Base-by-base conservation (phyloP, 2,329 filamentous ascomycete genomes). In the Trichoderma semiorbis region DNA sequence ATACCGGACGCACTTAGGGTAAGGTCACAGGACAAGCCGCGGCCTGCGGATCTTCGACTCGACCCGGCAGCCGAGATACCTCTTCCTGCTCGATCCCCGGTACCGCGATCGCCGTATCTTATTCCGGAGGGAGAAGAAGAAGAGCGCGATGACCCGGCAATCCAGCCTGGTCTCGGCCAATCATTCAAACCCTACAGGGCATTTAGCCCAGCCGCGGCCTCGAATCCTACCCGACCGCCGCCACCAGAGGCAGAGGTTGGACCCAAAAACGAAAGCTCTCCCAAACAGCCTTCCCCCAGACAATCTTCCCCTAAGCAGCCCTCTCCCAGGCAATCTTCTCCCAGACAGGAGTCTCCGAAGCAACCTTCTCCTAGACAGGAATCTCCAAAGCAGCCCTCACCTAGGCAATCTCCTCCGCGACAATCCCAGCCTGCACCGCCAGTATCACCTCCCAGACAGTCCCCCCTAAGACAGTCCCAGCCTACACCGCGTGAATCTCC, bases 1-100 rank as follows among this genome's bases (percentile, higher is more conserved):
- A 81, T 81, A 11, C 85, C 83, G 3, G 82, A 85, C 65, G 78
- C 80, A 16, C 80, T 82, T 11, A 84, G 84, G 61, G 84, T 90
- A 18, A 85, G 87, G 64, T 78, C 90, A 3, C 84, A 89, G 72
- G 81, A 83, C 21, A 75, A 72, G 21, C 65, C 77, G 34, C 75
- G 75, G 26, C 76, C 78, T 5, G 75, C 76, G 12, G 77, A 81
- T 70, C 73, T 76, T 16, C 80, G 78, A 26, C 78, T 80, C 18
- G 83, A 84, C 64, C 78, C 80, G 18, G 76, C 78, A 7, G 68
- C 77, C 1, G 79, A 77, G 26, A 76, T 74, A 6, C 75, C 77
- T 36, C 73, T 70, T 21, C 78, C 76, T 26, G 72, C 73, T 7
- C 74, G 73, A 28, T 77, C 76, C 7, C 78, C 76, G 6, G 73